A percentile compares a stretch with the other conserved stretches of the same genome.
Conservation (phyloP, 371 early-diverging fungal species). For the Actinomortierella wolfii region DNA sequence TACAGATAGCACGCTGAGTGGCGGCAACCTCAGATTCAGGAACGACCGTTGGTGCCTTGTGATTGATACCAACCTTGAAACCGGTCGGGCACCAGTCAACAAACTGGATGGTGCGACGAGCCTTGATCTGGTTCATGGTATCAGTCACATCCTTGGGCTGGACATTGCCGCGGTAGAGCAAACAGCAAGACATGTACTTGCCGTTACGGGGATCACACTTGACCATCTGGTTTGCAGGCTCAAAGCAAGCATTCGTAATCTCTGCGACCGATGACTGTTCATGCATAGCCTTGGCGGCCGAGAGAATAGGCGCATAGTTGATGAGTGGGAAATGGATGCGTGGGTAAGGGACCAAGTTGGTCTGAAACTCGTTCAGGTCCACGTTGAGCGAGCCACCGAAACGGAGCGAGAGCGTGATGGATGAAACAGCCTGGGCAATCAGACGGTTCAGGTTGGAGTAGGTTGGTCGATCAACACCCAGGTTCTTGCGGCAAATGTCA, state of each 20-base stretch:
- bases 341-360: slow-evolving; percentile 98
- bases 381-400: slow-evolving; percentile 98
- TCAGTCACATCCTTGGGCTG: slow-evolving; percentile 86
- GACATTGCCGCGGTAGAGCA: slow-evolving; percentile 95
- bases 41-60: slow-evolving; percentile 87
- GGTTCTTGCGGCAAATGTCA: slow-evolving; percentile 98
- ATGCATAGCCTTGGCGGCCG: slow-evolving; percentile 90
- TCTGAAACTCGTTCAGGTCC: slow-evolving; percentile 97
- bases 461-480: slow-evolving; percentile 97
- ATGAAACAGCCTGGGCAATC: slow-evolving; percentile 99
- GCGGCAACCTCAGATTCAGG: slow-evolving; percentile 91
- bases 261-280: slow-evolving; percentile 90
- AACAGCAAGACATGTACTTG: slow-evolving; percentile 96
- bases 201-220: slow-evolving; percentile 94
- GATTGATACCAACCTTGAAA: slow-evolving; percentile 97
- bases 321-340: slow-evolving; percentile 98
- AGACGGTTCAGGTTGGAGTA: slow-evolving; percentile 98
- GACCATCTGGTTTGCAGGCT: slow-evolving; percentile 96
- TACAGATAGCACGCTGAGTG: slow-evolving; percentile 94
- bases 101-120: slow-evolving; percentile 91
- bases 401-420: slow-evolving; percentile 99
- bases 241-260: slow-evolving; percentile 92
- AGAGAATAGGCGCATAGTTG: slow-evolving; percentile 93
- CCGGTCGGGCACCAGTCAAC: slow-evolving; percentile 99
- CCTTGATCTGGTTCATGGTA: slow-evolving; percentile 88